These are phyloP conservation scores for Boletus vinaceobasis DNA, from an alignment of 768 basidiomycete species.

Conservation along the genomic window DNA sequence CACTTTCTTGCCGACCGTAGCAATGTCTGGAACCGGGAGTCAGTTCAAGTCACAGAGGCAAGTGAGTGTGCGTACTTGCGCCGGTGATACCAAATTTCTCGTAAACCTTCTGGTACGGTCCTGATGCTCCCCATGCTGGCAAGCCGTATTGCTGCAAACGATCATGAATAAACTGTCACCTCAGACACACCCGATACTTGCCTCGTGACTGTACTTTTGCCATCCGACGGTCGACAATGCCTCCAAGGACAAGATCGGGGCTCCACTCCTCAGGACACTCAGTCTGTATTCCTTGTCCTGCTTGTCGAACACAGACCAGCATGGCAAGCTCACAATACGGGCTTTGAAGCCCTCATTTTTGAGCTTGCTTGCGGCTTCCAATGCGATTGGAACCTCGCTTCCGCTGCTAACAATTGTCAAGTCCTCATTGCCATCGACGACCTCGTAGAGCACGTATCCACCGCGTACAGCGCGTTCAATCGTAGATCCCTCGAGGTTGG, in stretches of 20 bases:
- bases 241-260: slow-evolving; percentile 87
- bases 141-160: slow-evolving; percentile 63
- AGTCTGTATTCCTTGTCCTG: slow-evolving; percentile 78
- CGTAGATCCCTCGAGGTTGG: slow-evolving; percentile 84
- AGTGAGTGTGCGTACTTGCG: slow-evolving; percentile 45
- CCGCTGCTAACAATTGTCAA: slow-evolving; percentile 88
- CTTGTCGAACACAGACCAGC: slow-evolving; percentile 83
- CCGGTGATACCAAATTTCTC: slow-evolving; percentile 87
- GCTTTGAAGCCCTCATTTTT: slow-evolving; percentile 73
- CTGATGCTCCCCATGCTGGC: slow-evolving; percentile 80
- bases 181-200: slow-evolving; percentile 18
- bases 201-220: slow-evolving; percentile 88
- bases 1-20: slow-evolving; percentile 79
- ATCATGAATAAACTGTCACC: not conserved
- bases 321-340: slow-evolving; percentile 84
- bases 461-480: slow-evolving; percentile 82
- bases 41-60: slow-evolving; percentile 1
- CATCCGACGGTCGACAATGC: slow-evolving; percentile 81
- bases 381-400: slow-evolving; percentile 82
- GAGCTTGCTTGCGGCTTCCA: slow-evolving; percentile 83
- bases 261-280: slow-evolving; percentile 83
- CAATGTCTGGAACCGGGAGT: slow-evolving; percentile 53
- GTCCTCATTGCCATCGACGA: slow-evolving; percentile 62
- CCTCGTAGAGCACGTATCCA: slow-evolving; percentile 88
- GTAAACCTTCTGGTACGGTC: slow-evolving; percentile 87